phyloP scores from a whole-genome alignment of 2,329 filamentous ascomycete species.

The Fusarium denticulatum region DNA sequence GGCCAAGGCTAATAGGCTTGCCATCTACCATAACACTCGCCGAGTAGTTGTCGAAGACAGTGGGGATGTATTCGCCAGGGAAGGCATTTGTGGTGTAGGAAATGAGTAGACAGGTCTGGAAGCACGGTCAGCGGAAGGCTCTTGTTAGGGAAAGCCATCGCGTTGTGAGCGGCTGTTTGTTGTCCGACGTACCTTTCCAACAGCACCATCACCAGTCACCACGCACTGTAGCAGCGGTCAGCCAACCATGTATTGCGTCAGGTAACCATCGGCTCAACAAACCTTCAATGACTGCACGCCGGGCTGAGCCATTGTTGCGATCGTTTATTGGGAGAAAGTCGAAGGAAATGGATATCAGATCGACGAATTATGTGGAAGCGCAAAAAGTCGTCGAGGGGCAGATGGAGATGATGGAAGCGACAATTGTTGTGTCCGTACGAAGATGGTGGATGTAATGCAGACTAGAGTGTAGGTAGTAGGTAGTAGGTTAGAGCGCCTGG shows the following conservation, averaged over 20 bases:
- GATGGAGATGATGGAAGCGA: slow-evolving; percentile 26
- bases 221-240: slow-evolving; percentile 76
- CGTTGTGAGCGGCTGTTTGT: neutral
- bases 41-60: slow-evolving; percentile 99
- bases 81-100: slow-evolving; percentile 99
- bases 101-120: slow-evolving; percentile 95
- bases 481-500: neutral
- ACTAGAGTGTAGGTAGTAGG: neutral
- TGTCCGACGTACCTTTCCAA: slow-evolving; percentile 80
- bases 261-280: slow-evolving; percentile 46
- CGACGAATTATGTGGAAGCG: slow-evolving; percentile 6
- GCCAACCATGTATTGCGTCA: slow-evolving; percentile 35
- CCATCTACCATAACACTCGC: slow-evolving; percentile 99
- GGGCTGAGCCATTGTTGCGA: slow-evolving; percentile 73
- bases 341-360: slow-evolving; percentile 1
- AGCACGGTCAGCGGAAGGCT: slow-evolving; percentile 44
- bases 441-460: slow-evolving; percentile 26
- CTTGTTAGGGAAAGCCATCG: neutral
- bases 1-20: slow-evolving; percentile 93
- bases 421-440: slow-evolving; percentile 14
- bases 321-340: slow-evolving; percentile 11
- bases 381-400: slow-evolving; percentile 19
- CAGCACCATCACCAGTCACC: slow-evolving; percentile 98
- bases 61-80: slow-evolving; percentile 99
- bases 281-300: slow-evolving; percentile 95